phyloP scores from a whole-genome alignment of 202 grass and related monocot genomes.

The Schoenoplectus triqueter region DNA sequence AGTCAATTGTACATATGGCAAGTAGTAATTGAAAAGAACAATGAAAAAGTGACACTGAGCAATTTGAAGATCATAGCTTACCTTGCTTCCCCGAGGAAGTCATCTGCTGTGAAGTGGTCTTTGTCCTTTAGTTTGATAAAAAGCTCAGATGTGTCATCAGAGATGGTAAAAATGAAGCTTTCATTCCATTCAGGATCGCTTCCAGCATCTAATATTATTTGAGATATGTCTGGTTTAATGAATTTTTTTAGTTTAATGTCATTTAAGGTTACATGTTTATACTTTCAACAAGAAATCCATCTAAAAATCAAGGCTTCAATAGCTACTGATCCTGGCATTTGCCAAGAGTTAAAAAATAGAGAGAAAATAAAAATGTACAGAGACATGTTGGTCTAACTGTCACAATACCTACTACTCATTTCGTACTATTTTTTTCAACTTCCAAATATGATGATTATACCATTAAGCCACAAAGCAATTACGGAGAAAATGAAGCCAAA shows the following conservation, averaged over 20 bases:
- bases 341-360: neutral
- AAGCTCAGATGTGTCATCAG: conserved; percentile 45
- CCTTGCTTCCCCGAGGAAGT: conserved; percentile 81
- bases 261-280: neutral
- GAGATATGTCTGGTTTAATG: neutral
- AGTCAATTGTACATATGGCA: conserved; percentile 21
- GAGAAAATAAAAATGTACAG: neutral
- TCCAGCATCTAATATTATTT: conserved; percentile 48
- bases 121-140: conserved; percentile 80
- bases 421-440: neutral
- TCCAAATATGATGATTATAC: neutral
- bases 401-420: conserved; percentile 35
- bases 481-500: neutral
- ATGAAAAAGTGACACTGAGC: conserved; percentile 1
- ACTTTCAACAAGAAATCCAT: neutral
- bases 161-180: conserved; percentile 72
- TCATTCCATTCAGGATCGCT: conserved; percentile 87
- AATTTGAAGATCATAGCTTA: conserved; percentile 31
- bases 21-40: neutral
- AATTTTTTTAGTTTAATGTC: neutral
- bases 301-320: neutral
- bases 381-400: neutral
- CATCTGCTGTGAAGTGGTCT: conserved; percentile 60
- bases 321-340: neutral
- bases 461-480: neutral